phyloP scores from a whole-genome alignment of 2,329 filamentous ascomycete species.

The Sporothrix globosa region DNA sequence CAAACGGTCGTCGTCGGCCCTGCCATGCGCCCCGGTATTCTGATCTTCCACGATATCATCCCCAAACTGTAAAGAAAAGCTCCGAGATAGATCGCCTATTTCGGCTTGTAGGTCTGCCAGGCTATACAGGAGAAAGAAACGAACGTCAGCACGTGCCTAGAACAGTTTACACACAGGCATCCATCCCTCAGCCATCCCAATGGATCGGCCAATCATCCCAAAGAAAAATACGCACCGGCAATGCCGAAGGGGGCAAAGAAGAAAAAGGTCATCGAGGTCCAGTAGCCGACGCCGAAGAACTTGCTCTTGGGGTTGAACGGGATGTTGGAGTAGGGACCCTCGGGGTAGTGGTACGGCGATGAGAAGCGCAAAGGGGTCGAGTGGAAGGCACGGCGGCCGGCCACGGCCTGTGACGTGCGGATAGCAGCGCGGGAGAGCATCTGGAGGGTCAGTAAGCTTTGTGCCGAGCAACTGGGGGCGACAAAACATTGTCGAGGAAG shows the following conservation, averaged over 20 bases:
- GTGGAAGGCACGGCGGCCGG: conserved; percentile 88
- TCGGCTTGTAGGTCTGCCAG: conserved; percentile 56
- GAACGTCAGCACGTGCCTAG: background rate
- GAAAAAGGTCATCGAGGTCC: conserved; percentile 65
- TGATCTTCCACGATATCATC: conserved; percentile 1
- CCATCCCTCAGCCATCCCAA: background rate
- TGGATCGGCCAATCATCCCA: too few relatives aligned
- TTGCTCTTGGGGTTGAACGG: conserved; percentile 95
- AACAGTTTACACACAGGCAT: background rate
- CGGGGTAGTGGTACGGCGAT: conserved; percentile 97
- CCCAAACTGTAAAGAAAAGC: conserved; percentile 22
- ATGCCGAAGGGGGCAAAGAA: conserved; percentile 68
- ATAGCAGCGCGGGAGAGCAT: conserved; percentile 75
- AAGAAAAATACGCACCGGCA: conserved; percentile 54
- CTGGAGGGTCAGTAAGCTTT: conserved; percentile 48
- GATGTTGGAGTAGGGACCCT: conserved; percentile 91
- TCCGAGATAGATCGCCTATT: conserved; percentile 41
- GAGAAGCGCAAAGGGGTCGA: conserved; percentile 80
- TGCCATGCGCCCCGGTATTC: background rate
- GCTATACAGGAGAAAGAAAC: conserved; percentile 44
- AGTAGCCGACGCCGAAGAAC: conserved; percentile 83
- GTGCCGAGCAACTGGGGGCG: background rate
- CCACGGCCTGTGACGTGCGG: conserved; percentile 57
- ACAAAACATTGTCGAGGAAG: background rate
- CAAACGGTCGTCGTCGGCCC: background rate